phyloP scores from a whole-genome alignment of 306 rosid species.

The Vigna mungo region DNA sequence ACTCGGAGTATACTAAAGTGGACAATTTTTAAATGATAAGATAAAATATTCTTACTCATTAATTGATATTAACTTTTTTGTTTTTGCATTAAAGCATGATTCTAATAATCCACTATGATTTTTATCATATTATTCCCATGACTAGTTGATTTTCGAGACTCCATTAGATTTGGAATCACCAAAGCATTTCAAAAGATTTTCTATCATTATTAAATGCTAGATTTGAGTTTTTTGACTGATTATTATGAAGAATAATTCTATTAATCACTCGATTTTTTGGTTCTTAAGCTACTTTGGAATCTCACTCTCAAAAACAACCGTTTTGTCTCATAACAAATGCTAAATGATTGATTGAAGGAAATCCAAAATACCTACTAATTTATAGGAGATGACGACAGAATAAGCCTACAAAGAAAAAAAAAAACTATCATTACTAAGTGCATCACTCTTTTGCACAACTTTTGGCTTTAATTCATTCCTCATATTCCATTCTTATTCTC shows the following conservation, averaged over 20 bases:
- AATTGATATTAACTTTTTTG: slow-evolving; percentile 36
- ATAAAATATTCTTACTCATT: slow-evolving; percentile 51
- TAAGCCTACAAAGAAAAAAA: not conserved
- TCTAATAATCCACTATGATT: slow-evolving; percentile 51
- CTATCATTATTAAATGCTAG: slow-evolving; percentile 39
- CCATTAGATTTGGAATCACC: slow-evolving; percentile 58
- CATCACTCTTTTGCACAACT: slow-evolving; percentile 50
- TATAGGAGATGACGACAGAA: slow-evolving; percentile 38
- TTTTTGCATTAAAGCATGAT: slow-evolving; percentile 40
- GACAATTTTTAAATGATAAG: slow-evolving; percentile 41
- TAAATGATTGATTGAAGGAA: slow-evolving; percentile 38
- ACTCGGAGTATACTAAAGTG: slow-evolving; percentile 52
- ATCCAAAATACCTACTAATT: slow-evolving; percentile 38
- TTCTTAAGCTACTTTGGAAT: slow-evolving; percentile 42
- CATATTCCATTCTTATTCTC: slow-evolving; percentile 42
- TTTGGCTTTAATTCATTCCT: slow-evolving; percentile 58
- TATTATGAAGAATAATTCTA: slow-evolving; percentile 43
- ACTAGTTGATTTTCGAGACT: slow-evolving; percentile 54
- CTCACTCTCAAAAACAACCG: slow-evolving; percentile 42
- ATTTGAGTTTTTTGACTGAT: slow-evolving; percentile 45
- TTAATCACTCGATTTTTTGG: slow-evolving; percentile 16
- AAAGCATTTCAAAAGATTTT: slow-evolving; percentile 53
- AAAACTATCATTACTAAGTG: slow-evolving; percentile 33
- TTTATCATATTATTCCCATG: slow-evolving; percentile 57
- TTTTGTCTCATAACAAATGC: slow-evolving; percentile 37